Evolutionary conservation across 2,329 filamentous ascomycete genomes (phyloP), one percentile per base, ranked within the genome.

Genomic region (Ampelomyces quisqualis): DNA sequence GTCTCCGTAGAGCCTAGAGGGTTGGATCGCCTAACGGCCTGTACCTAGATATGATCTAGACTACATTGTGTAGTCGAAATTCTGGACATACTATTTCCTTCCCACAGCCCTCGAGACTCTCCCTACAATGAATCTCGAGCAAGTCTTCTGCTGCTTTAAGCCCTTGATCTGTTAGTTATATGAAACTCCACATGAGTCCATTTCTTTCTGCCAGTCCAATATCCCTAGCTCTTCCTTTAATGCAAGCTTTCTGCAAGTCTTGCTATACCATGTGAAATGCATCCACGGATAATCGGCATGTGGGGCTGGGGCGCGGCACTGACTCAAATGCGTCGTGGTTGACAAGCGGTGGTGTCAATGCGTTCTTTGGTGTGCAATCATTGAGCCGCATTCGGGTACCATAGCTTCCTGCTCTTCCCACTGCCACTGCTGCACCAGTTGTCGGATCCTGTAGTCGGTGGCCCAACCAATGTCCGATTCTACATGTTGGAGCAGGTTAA

Each of bases 381-480:
- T 34, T 32, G 38, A 36, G 37, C 42, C 34, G 41, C 28, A 18
- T 60, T 49, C 58, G 20, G 55, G 39, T 17, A 58, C 49, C 18
- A 47, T 40, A 14, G 49, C 45, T 29, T 64, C 55, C 23, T 54
- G 47, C 19, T 64, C 60, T 41, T 66, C 57, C 48, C 56, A 64
- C 34, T 65, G 63, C 73, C 73, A 78, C 43, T 76, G 69, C 47
- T 73, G 69, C 18, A 73, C 46, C 47, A 84, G 61, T 49, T 80
- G 75, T 46, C 75, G 68, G 18, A 80, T 75, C 24, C 81, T 73
- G 60, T 84, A 82, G 52, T 80, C 73, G 33, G 81, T 84, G 2
- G 79, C 78, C 75, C 80, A 84, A 2, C 81, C 81, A 27, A 80
- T 73, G 53, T 85, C 82, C n/a, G 64, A 67, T 60, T 85, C 81